A percentile compares a stretch with the other conserved stretches of the same genome.
Evolutionary conservation across 1,284 basidiomycete genomes (phyloP).

Genomic region (Sanguinoderma infundibulare): DNA sequence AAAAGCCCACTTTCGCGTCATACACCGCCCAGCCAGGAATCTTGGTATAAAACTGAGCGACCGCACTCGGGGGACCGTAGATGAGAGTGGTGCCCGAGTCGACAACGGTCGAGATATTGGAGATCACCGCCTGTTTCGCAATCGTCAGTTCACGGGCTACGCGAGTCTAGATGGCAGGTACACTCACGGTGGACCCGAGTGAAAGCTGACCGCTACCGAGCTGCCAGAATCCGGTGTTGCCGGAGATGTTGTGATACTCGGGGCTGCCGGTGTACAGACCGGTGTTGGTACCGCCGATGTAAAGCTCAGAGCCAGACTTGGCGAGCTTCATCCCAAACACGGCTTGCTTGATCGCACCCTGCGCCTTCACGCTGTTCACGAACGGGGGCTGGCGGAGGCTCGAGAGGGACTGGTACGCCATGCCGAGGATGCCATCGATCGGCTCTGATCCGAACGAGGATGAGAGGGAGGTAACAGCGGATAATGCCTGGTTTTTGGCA

Average conservation of each 20-base stretch:
- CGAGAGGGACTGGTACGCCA: constrained; percentile 31
- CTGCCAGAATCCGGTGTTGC: constrained; percentile 35
- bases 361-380: constrained; percentile 15
- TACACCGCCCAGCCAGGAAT: constrained; percentile 30
- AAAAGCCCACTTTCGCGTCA: constrained; percentile 22
- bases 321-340: constrained; percentile 55
- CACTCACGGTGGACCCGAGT: constrained; percentile 29
- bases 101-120: constrained; percentile 33
- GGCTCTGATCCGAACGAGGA: constrained; percentile 23
- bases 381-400: constrained; percentile 8
- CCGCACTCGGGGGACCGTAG: constrained; percentile 46
- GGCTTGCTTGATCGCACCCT: constrained; percentile 17
- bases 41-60: constrained; percentile 46
- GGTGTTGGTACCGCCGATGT: constrained; percentile 52
- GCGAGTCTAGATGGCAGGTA: constrained; percentile 1
- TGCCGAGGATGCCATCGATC: constrained; percentile 33
- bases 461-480: constrained; percentile 29
- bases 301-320: constrained; percentile 50
- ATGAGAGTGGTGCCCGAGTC: too few species aligned
- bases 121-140: constrained; percentile 26
- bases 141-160: not conserved
- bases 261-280: constrained; percentile 41
- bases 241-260: constrained; percentile 40
- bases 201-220: constrained; percentile 21
- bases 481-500: constrained; percentile 29